Base-by-base conservation (phyloP, 306 rosid species). In the Ziziphus jujuba region DNA sequence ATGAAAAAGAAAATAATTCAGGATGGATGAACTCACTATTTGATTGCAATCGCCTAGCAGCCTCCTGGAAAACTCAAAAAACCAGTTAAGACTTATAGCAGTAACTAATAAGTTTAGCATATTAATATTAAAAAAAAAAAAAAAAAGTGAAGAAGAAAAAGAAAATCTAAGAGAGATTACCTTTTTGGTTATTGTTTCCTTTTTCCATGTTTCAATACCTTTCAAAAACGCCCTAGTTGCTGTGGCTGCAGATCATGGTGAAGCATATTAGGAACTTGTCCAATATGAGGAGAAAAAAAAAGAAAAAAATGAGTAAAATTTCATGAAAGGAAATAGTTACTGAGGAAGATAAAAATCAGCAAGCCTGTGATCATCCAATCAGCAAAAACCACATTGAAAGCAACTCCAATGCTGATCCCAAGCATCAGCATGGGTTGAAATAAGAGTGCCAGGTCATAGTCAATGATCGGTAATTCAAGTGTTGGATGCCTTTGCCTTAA, bases 341-440 rank as follows among this genome's bases (percentile, higher is more conserved):
- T 84, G 25, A 88, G n/a, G 59, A 91, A 91, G 74, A 88, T 77
- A 72, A 83, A 36, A 68, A 91, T 88, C 40, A 88, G 81, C 72
- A 88, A 58, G 69, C 86, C 64, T 28, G 90, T 86, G 52, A 91
- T 90, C 76, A 91, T 71, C 97, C 97, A 86, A 65, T 91, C 96
- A 69, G 97, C 82, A 74, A 86, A 84, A 9, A 88, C 47, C 53
- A 91, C 97, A 9, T 88, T 91, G 68, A 81, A 88, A 68, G 82
- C 70, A 47, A 91, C 97, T 72, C 97, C 96, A 34, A 91, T 70
- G 58, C 96, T 88, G 73, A 91, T 86, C 16, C 96, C 93, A 53
- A 91, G 87, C 87, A 91, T 82, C 59, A 91, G 83, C 96, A 91
- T 91, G 43, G 97, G 97, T 65, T 88, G 96, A 79, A 88, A 70